A percentile compares a stretch with the other conserved stretches of the same genome.
phyloP scores from a whole-genome alignment of 495 filamentous ascomycete species.

The Aspergillus sparsus region DNA sequence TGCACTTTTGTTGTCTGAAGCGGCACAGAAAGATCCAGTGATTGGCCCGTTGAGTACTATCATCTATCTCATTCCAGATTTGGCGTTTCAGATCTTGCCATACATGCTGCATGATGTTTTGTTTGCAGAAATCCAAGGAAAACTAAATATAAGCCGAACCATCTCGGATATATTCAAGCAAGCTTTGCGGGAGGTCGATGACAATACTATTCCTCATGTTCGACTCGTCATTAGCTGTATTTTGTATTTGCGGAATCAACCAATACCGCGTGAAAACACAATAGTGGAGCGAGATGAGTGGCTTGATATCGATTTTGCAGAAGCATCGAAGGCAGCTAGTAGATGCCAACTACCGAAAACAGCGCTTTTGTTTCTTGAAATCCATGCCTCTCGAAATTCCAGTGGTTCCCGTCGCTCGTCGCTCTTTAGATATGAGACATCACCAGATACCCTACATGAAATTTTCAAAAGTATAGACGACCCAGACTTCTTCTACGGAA shows the following conservation, averaged over 20 bases:
- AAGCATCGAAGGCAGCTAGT: slow-evolving; percentile 74
- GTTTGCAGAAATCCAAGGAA: slow-evolving; percentile 45
- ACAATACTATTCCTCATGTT: slow-evolving; percentile 48
- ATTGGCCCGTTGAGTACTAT: slow-evolving; percentile 64
- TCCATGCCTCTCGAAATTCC: slow-evolving; percentile 56
- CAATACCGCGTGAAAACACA: slow-evolving; percentile 70
- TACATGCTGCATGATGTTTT: slow-evolving; percentile 81
- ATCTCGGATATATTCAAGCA: slow-evolving; percentile 50
- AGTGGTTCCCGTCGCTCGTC: slow-evolving; percentile 68
- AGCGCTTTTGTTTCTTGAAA: slow-evolving; percentile 80
- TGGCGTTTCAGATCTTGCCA: slow-evolving; percentile 72
- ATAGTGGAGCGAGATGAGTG: slow-evolving; percentile 77
- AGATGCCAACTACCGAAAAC: slow-evolving; percentile 84
- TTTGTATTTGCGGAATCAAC: slow-evolving; percentile 85
- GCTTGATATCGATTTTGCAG: slow-evolving; percentile 78
- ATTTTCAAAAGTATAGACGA: slow-evolving; percentile 93
- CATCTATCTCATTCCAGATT: slow-evolving; percentile 59
- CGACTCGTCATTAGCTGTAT: slow-evolving; percentile 73
- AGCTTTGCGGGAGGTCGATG: slow-evolving; percentile 31
- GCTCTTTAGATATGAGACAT: slow-evolving; percentile 55
- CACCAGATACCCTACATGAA: slow-evolving; percentile 67
- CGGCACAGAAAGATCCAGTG: slow-evolving; percentile 62
- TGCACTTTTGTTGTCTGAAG: slow-evolving; percentile 59
- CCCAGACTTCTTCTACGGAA: slow-evolving; percentile 94
- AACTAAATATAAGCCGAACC: slow-evolving; percentile 30